Conservation (phyloP, 2,329 filamentous ascomycete genomes). For the Dryadomyces sulphureus region DNA sequence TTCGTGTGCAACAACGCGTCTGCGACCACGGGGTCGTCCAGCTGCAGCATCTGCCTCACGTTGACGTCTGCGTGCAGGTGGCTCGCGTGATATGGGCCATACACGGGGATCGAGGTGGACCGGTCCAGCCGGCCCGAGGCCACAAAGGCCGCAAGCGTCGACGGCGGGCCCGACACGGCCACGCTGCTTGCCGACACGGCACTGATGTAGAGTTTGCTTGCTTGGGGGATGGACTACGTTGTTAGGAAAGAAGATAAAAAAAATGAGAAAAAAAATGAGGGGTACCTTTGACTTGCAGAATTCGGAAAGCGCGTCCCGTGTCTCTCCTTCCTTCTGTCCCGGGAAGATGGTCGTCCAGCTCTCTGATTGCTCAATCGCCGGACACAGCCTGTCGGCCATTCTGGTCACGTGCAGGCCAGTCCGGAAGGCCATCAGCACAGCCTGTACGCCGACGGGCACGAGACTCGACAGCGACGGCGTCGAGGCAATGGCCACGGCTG, state of each 20-base stretch:
- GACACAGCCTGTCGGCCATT: constrained; percentile 30
- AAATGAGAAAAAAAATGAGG: no score
- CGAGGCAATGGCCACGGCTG: constrained; percentile 52
- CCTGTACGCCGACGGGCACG: constrained; percentile 46
- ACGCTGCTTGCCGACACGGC: constrained; percentile 32
- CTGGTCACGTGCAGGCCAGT: constrained; percentile 41
- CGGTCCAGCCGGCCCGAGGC: constrained; percentile 24
- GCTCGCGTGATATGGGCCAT: constrained; percentile 41
- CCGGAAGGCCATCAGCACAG: constrained; percentile 52
- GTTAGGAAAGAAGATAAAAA: background rate
- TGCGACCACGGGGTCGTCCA: constrained; percentile 24
- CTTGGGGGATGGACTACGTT: constrained; percentile 19
- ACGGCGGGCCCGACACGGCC: constrained; percentile 39
- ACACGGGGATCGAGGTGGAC: constrained; percentile 34
- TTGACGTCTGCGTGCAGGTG: constrained; percentile 33
- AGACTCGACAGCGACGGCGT: constrained; percentile 47
- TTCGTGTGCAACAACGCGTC: constrained; percentile 25
- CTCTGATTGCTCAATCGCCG: constrained; percentile 28
- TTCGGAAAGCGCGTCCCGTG: constrained; percentile 30
- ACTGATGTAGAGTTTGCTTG: constrained; percentile 38
- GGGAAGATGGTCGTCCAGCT: constrained; percentile 55
- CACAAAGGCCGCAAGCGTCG: constrained; percentile 28
- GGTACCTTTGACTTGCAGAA: constrained; percentile 43
- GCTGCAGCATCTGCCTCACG: constrained; percentile 28
- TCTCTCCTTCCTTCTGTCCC: constrained; percentile 35